Evolutionary conservation across 768 basidiomycete species (phyloP), one percentile per base, ranked within the genome.

Genomic region (Clathrus columnatus): DNA sequence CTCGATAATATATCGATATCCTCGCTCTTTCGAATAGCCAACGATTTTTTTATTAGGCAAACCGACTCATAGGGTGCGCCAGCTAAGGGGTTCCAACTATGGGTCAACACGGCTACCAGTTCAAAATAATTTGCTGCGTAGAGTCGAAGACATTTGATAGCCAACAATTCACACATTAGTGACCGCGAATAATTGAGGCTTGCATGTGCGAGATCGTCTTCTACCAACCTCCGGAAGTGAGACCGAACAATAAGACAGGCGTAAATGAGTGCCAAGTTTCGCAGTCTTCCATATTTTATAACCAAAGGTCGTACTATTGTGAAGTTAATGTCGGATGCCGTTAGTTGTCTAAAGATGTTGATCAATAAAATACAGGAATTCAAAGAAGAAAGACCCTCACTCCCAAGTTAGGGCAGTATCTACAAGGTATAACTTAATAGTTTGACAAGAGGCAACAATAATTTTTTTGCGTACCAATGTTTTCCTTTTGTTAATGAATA

Each of bases 91-190:
- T 84, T 88, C 87, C 90, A 96, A 55, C 77, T 80, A 0, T 82
- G 84, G 0, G 88, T 92, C 50, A 97, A 70, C 24, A 88, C 85
- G 7, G 86, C 82, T 24, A 85, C 79, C 18, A 93, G 75, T 55
- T 86, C 81, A n/a, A 92, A 77, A 64, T 87, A 79, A 61, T 83
- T 80, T 4, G 78, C 77, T 0, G 87, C 83, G 63, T 88, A 93
- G 28, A 77, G 76, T 20, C 77, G 80, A 10, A 93, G 74, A 21
- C 94, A 78, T 64, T 96, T 96, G 73, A 91, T 82, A 7, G 94
- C 91, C 18, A 96, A 69, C 16, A 96, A 80, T 66, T 96, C 91
- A 69, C 91, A 94, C 8, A 94, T 75, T 27, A 76, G 83, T 4
- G 91, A 93, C 41, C 86, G 74, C 8, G 82, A 71, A 7, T 73